Evolutionary conservation across 768 basidiomycete genomes (phyloP), one percentile per base, ranked within the genome.

Genomic region (Leccinum incarnatum): DNA sequence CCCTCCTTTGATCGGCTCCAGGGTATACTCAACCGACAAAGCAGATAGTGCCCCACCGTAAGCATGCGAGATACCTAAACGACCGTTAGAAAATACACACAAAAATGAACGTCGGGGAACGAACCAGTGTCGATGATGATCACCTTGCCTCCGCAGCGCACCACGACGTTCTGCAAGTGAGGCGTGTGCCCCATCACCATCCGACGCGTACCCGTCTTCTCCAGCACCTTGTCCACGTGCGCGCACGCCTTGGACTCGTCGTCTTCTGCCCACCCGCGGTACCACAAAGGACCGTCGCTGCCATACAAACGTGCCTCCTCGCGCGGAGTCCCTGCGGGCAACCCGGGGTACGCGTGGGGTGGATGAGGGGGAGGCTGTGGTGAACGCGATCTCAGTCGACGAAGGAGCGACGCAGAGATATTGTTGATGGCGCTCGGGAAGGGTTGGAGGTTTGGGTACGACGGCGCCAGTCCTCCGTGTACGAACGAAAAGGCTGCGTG

Each of bases 101-200:
- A 19, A 15, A 14, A 8, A 2, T 7, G 2, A 37, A 25, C 15
- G n/a, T 9, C 19, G 34, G 12, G 8, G 29, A 54, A 53, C 60
- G 61, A 74, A 87, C 91, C 94, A 0, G 96, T 98, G 69, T 99
- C 96, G 53, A 99, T 98, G 60, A 98, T 90, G 64, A 98, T 88
- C 47, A 98, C 85, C 66, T 91, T 94, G n/a, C 93, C 95, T 40
- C 84, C 80, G 69, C 97, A 99, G 57, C 95, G 79, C 5, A 90
- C 84, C 4, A 90, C 85, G 51, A 98, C 95, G 63, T 83, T 84
- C 81, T 92, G 60, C 46, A 97, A 93, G 70, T 95, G 81, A 1
- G 97, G 96, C 1, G 97, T 98, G 72, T 98, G 97, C 0, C 96
- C 96, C 93, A 97, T 95, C 48, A 99, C 83, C 85, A 95, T 86